Evolutionary conservation across 495 filamentous ascomycete species (phyloP).

Genomic region (Neurospora sp.): DNA sequence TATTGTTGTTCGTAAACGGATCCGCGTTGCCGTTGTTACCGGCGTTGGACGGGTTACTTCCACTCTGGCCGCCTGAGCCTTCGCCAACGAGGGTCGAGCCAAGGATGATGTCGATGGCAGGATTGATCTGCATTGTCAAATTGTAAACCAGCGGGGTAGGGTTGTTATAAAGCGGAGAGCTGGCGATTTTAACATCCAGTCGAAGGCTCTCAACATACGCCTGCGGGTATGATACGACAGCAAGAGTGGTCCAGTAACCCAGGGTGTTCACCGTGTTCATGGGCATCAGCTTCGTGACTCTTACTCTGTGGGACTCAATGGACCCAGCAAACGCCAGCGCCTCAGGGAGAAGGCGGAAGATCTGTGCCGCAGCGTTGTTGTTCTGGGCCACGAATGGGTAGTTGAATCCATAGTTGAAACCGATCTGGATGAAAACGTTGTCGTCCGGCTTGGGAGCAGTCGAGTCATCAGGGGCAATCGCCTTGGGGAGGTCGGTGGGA

Average conservation of each 20-base stretch:
- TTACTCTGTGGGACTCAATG: slow-evolving; percentile 39
- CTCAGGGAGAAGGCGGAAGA: slow-evolving; percentile 70
- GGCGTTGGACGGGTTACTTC: slow-evolving; percentile 10
- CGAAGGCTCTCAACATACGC: slow-evolving; percentile 51
- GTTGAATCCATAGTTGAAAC: slow-evolving; percentile 68
- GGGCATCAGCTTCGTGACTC: slow-evolving; percentile 65
- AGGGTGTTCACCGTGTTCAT: slow-evolving; percentile 59
- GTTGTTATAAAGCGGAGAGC: slow-evolving; percentile 64
- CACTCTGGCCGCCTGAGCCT: slow-evolving; percentile 16
- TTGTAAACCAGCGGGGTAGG: slow-evolving; percentile 45
- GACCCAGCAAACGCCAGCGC: slow-evolving; percentile 60
- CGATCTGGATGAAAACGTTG: slow-evolving; percentile 64
- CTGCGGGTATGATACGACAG: slow-evolving; percentile 60
- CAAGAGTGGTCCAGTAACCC: slow-evolving; percentile 78
- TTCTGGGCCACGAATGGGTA: slow-evolving; percentile 70
- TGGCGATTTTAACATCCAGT: slow-evolving; percentile 55
- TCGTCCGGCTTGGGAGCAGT: slow-evolving; percentile 41
- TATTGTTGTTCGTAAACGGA: slow-evolving; percentile 27
- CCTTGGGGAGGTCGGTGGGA: slow-evolving; percentile 55
- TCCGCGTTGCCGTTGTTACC: slow-evolving; percentile 20
- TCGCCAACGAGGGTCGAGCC: slow-evolving; percentile 36
- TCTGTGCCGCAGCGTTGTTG: slow-evolving; percentile 64
- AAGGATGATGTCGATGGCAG: slow-evolving; percentile 67
- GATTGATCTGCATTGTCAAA: slow-evolving; percentile 73
- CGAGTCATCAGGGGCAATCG: slow-evolving; percentile 52